Evolutionary conservation across 208 protist species (phyloP).

Genomic region (Strigomonas culicis): DNA sequence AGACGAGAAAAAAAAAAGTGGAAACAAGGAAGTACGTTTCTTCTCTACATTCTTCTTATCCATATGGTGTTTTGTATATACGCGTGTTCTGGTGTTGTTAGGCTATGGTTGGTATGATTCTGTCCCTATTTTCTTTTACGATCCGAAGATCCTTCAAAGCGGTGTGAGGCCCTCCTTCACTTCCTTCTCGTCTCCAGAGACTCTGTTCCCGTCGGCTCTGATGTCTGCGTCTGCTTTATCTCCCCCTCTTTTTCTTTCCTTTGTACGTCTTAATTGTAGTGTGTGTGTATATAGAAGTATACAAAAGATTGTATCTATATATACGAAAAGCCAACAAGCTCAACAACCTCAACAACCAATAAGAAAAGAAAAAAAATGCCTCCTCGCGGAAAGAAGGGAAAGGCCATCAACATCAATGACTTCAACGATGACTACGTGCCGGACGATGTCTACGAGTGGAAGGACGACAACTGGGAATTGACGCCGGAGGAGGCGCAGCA

Average conservation of each 20-base stretch:
- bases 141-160: no score
- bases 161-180: no score
- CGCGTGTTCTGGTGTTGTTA: no score
- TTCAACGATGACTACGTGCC: conserved; percentile 80
- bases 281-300: not conserved
- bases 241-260: conserved; percentile 8
- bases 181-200: no score
- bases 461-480: conserved; percentile 55
- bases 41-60: not conserved
- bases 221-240: not conserved
- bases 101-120: no score
- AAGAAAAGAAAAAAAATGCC: conserved; percentile 7
- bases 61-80: no score
- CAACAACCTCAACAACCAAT: not conserved
- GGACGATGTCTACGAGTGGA: conserved; percentile 76
- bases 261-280: not conserved
- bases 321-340: not conserved
- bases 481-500: conserved; percentile 54
- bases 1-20: conserved; percentile 10
- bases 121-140: not conserved
- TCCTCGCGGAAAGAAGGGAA: conserved; percentile 46
- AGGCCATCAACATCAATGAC: conserved; percentile 73
- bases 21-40: not conserved
- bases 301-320: not conserved
- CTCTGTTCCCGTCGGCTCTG: no score